phyloP scores from a whole-genome alignment of 768 basidiomycete species.

The Rubroboletus pulcherrimus region DNA sequence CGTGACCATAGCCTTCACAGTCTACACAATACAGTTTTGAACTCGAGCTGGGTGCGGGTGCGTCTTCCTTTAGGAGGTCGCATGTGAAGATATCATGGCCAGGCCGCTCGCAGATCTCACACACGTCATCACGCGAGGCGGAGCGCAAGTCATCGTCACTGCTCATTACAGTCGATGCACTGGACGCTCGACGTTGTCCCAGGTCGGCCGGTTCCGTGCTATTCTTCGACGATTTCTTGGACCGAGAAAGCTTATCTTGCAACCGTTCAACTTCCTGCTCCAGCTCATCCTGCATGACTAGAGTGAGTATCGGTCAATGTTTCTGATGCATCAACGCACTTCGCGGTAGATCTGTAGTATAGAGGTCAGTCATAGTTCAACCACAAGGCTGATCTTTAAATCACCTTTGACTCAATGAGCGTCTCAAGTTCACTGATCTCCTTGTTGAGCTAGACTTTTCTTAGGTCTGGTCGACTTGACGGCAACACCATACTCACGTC shows the following conservation, averaged over 20 bases:
- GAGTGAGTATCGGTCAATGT: conserved; percentile 10
- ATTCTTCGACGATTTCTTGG: conserved; percentile 55
- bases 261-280: conserved; percentile 78
- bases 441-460: conserved; percentile 64
- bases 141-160: conserved; percentile 22
- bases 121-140: conserved; percentile 44
- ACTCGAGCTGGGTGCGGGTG: conserved; percentile 20
- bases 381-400: background rate
- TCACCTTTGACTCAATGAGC: conserved; percentile 90
- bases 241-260: conserved; percentile 63
- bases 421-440: conserved; percentile 91
- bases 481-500: conserved; percentile 46
- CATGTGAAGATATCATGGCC: conserved; percentile 89
- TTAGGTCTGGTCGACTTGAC: background rate
- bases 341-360: conserved; percentile 74
- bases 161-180: conserved; percentile 23
- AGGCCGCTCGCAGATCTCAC: conserved; percentile 83
- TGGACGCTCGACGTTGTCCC: conserved; percentile 22
- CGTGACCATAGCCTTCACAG: conserved; percentile 78
- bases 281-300: conserved; percentile 63
- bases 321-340: conserved; percentile 33
- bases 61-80: conserved; percentile 63
- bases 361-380: conserved; percentile 3
- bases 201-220: conserved; percentile 36
- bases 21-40: conserved; percentile 69